Evolutionary conservation across 495 filamentous ascomycete genomes (phyloP), one percentile per base, ranked within the genome.

Genomic region (Viridothelium virens): DNA sequence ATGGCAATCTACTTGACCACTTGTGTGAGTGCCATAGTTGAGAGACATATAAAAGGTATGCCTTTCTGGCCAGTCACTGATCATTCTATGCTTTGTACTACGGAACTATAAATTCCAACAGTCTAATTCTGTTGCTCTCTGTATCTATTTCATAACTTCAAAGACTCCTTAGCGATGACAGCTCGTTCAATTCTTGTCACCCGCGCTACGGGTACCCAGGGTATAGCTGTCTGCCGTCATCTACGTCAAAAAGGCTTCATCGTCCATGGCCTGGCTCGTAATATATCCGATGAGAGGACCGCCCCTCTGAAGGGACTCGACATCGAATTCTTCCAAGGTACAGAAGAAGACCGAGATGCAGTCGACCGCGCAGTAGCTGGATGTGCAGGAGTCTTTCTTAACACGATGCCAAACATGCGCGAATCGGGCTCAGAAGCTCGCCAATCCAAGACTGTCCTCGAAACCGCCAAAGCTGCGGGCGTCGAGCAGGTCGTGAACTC

Each of bases 171-270:
- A 75, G 83, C 62, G 75, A 75, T 66, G 48, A 53, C 16, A 16
- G 18, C 5, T 11, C 16, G 10, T 18, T 16, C 48, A 5, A 53
- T 53, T n/a, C 48, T 53, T 18, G 48, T 53, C n/a, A 18, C 16
- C 18, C 75, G 75, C 56, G 83, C 80, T 25, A 85, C 80, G 6
- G 83, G 83, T 61, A 72, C 74, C 34, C 81, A 82, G 71, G 83
- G 83, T 59, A 72, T 75, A 33, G 79, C 77, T 31, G 67, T 82
- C 25, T 73, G 73, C 65, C 68, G 74, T 34, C 73, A 78, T 38
- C 74, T 84, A 12, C 73, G 77, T 33, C 63, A 73, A 33, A 37
- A 77, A 2, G 73, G 70, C 18, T 74, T 74, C 72, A 62, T 66
- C 16, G 74, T 83, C 44, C 76, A 78, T 62, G 75, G 79, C 14